phyloP scores from a whole-genome alignment of 2,329 filamentous ascomycete genomes.

The Alternaria arborescens region DNA sequence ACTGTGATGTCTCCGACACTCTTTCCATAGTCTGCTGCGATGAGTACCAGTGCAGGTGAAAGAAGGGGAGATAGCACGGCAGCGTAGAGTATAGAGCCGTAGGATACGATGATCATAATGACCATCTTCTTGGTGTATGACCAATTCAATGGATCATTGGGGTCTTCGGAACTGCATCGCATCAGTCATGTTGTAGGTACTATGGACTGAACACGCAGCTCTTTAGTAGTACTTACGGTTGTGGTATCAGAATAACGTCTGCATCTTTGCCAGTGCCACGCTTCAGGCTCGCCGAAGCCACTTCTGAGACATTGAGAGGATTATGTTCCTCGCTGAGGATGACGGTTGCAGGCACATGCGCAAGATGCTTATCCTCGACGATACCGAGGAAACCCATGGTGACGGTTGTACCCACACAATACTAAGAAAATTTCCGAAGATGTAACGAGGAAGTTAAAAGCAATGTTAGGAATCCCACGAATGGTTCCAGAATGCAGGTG shows the following conservation, averaged over 20 bases:
- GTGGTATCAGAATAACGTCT: slow-evolving; percentile 46
- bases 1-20: slow-evolving; percentile 45
- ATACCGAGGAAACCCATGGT: slow-evolving; percentile 48
- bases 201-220: slow-evolving; percentile 23
- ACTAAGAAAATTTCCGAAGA: neutral
- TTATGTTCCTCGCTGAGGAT: slow-evolving; percentile 38
- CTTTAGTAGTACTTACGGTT: slow-evolving; percentile 39
- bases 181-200: slow-evolving; percentile 50
- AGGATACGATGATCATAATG: slow-evolving; percentile 45
- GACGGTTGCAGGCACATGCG: slow-evolving; percentile 48
- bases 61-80: slow-evolving; percentile 45
- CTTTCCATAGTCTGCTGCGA: slow-evolving; percentile 40
- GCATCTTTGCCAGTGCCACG: slow-evolving; percentile 45
- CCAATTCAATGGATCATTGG: slow-evolving; percentile 51
- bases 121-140: slow-evolving; percentile 41
- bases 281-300: slow-evolving; percentile 37
- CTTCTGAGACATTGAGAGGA: slow-evolving; percentile 8
- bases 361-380: slow-evolving; percentile 43
- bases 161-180: slow-evolving; percentile 38
- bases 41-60: slow-evolving; percentile 47
- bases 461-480: neutral
- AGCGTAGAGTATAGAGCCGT: slow-evolving; percentile 47
- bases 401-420: neutral
- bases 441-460: neutral
- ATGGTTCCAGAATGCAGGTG: neutral